Conservation (phyloP, 768 basidiomycete species). For the Boletus reticulatus region DNA sequence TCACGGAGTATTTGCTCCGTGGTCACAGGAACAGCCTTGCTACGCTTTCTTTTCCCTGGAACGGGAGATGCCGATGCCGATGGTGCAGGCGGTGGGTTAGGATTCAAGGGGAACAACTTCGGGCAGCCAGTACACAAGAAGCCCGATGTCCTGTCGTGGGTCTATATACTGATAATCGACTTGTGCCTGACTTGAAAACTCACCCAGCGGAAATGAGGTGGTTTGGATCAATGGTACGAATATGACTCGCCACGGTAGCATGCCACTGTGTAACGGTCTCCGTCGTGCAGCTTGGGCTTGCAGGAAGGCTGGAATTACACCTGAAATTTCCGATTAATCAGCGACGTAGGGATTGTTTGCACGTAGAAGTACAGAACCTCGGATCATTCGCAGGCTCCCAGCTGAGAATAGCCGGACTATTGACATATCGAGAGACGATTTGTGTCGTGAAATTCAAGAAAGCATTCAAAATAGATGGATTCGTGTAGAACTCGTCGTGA, state of each 20-base stretch:
- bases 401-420: conserved; percentile 48
- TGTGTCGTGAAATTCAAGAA: conserved; percentile 59
- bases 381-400: conserved; percentile 72
- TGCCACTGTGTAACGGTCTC: conserved; percentile 60
- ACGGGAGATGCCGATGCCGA: conserved; percentile 38
- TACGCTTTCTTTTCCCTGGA: conserved; percentile 38
- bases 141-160: conserved; percentile 45
- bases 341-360: not conserved
- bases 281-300: conserved; percentile 44
- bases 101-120: conserved; percentile 47
- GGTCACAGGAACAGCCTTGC: conserved; percentile 41
- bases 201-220: conserved; percentile 66
- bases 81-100: conserved; percentile 35
- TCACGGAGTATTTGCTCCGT: conserved; percentile 46
- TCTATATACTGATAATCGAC: not conserved
- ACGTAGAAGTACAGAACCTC: conserved; percentile 35
- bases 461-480: conserved; percentile 44
- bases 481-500: conserved; percentile 62
- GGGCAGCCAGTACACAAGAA: conserved; percentile 57
- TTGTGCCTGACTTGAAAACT: conserved; percentile 14
- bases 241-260: conserved; percentile 40
- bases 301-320: conserved; percentile 54
- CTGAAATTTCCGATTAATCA: conserved; percentile 29
- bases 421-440: conserved; percentile 54
- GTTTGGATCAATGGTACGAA: conserved; percentile 53